Conservation (phyloP, 345 rosid species). For the Pugionium dolabratum region DNA sequence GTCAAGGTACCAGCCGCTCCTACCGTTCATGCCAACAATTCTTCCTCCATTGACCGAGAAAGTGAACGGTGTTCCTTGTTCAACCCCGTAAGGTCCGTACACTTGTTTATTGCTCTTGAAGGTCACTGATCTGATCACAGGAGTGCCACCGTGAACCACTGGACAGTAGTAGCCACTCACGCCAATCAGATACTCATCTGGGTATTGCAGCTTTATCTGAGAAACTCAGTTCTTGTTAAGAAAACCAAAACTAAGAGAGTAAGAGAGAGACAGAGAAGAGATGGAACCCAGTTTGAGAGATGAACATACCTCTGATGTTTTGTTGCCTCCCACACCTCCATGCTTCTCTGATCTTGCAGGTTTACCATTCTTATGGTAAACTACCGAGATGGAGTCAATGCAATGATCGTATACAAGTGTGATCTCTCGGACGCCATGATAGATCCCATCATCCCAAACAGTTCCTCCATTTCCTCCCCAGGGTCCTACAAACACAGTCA, state of each 20-base stretch:
- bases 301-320: slow-evolving; percentile 52
- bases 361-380: slow-evolving; percentile 66
- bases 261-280: background rate
- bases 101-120: slow-evolving; percentile 65
- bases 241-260: background rate
- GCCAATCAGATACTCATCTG: slow-evolving; percentile 62
- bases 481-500: slow-evolving; percentile 53
- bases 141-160: slow-evolving; percentile 56
- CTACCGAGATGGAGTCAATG: slow-evolving; percentile 61
- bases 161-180: slow-evolving; percentile 64
- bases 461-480: slow-evolving; percentile 89
- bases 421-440: slow-evolving; percentile 69
- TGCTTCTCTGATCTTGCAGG: slow-evolving; percentile 59
- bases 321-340: slow-evolving; percentile 69
- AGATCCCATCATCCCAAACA: slow-evolving; percentile 70
- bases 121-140: slow-evolving; percentile 68
- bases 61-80: slow-evolving; percentile 72
- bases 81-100: slow-evolving; percentile 68
- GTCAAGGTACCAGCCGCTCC: slow-evolving; percentile 78
- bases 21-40: slow-evolving; percentile 65
- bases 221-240: background rate
- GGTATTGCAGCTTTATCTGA: slow-evolving; percentile 73
- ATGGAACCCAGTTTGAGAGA: background rate
- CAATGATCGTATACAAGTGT: slow-evolving; percentile 58
- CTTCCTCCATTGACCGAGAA: slow-evolving; percentile 56